phyloP scores from a whole-genome alignment of 1,139 yeast species.

The Taphrina pruni region DNA sequence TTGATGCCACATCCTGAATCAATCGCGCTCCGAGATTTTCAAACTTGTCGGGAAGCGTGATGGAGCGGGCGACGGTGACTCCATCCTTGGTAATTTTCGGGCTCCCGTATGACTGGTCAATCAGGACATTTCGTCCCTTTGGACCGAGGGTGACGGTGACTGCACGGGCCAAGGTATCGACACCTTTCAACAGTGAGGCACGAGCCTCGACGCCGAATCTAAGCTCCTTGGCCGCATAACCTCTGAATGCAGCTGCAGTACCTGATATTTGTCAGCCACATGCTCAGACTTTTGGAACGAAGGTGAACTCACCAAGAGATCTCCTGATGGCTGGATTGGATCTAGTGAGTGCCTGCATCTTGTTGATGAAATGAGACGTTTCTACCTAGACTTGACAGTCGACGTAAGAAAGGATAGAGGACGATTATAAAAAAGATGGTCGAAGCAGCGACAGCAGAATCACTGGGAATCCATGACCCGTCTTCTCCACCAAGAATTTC shows the following conservation, averaged over 20 bases:
- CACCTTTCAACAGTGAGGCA: constrained; percentile 95
- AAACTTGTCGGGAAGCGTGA: constrained; percentile 85
- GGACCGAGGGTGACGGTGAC: constrained; percentile 98
- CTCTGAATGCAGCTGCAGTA: constrained; percentile 29
- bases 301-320: constrained; percentile 11
- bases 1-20: constrained; percentile 96
- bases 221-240: constrained; percentile 66
- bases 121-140: constrained; percentile 95
- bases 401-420: neutral
- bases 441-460: too few species aligned
- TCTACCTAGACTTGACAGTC: neutral
- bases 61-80: constrained; percentile 92
- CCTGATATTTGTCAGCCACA: constrained; percentile 21
- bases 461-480: too few species aligned
- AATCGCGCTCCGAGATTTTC: constrained; percentile 97
- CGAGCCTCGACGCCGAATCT: constrained; percentile 99
- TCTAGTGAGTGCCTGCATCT: constrained; percentile 29
- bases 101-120: constrained; percentile 95
- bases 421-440: neutral
- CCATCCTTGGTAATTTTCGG: constrained; percentile 99
- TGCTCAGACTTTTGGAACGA: too few species aligned
- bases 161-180: constrained; percentile 94
- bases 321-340: constrained; percentile 35
- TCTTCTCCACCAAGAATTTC: neutral
- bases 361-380: neutral